Evolutionary conservation across 2,329 filamentous ascomycete genomes (phyloP), one percentile per base, ranked within the genome.

Genomic region (Madurella fahalii): DNA sequence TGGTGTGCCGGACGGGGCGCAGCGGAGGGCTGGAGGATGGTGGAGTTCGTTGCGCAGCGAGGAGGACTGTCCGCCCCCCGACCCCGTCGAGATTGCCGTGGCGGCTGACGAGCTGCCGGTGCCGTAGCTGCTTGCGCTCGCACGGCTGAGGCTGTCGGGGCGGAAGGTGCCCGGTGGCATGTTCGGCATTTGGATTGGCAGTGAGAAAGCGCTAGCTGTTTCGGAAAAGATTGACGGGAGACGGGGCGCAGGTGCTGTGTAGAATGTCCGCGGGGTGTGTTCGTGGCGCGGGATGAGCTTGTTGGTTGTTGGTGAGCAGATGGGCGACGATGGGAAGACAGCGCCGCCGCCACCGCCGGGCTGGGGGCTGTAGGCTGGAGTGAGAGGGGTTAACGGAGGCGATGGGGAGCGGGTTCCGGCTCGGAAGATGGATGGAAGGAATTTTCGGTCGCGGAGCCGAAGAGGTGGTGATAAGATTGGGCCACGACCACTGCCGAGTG

Each of bases 361-460:
- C 7, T 54, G 50, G 0, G 57, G 48, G 48, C 63, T 65, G 20
- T 65, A 62, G 2, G 64, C 65, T 1, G 67, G 65, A 2, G 64
- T 65, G 9, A 69, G 64, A 0, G 65, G 67, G 0, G 67, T 68
- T 17, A 69, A 48, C 0, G 65, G 64, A 9, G 67, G 65, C 2
- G 68, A 67, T 2, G 60, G 52, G 40, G 63, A 64, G n/a, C 65
- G 62, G 57, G 52, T 48, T 31, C 54, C 51, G 20, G 61, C 59
- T 9, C 62, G 64, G 30, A 71, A 63, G 13, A 71, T 63, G 4
- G 71, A 67, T 1, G 74, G 68, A 16, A 80, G 70, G 40, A 46
- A 69, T 37, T 66, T 73, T 5, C 77, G 72, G 48, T 80, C 76
- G 49, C 74, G 70, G 2, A 81, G 71, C 16, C 77, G 72, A 2